A percentile compares a stretch with the other conserved stretches of the same genome.
phyloP scores from a whole-genome alignment of 139 green algal species.

The Chlorella vulgaris region DNA sequence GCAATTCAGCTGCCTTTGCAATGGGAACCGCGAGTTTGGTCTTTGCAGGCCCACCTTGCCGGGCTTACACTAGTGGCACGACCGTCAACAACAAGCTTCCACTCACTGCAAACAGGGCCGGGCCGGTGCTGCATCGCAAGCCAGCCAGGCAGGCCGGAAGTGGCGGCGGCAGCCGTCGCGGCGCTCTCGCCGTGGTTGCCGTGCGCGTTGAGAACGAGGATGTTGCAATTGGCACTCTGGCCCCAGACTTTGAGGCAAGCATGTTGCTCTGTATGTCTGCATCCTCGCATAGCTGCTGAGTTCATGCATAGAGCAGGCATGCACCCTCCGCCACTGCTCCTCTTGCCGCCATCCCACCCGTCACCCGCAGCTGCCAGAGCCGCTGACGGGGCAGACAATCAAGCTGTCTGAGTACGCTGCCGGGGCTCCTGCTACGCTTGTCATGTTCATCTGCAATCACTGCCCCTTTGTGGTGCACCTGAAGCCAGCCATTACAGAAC shows the following conservation, averaged over 20 bases:
- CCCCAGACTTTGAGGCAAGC: constrained; percentile 50
- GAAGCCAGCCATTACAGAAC: constrained; percentile 56
- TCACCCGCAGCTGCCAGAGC: constrained; percentile 62
- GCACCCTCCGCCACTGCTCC: no score
- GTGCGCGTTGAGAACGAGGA: constrained; percentile 42
- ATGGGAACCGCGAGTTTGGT: no score
- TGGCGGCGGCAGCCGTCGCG: background rate
- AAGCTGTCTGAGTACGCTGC: constrained; percentile 52
- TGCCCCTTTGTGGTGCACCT: constrained; percentile 81
- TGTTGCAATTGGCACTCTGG: constrained; percentile 38
- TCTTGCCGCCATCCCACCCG: no score
- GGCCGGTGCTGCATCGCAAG: background rate
- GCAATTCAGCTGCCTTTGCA: no score
- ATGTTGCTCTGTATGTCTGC: no score
- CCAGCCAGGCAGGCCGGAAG: background rate
- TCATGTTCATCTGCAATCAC: constrained; percentile 88
- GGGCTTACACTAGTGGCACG: no score
- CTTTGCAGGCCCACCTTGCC: no score
- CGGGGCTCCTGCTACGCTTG: constrained; percentile 52
- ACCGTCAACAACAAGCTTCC: no score
- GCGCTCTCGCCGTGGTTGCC: constrained; percentile 3
- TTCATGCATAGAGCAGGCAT: background rate
- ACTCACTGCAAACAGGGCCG: no score
- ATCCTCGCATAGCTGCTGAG: no score
- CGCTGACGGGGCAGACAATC: constrained; percentile 59